A percentile compares a stretch with the other conserved stretches of the same genome.
Evolutionary conservation across 352 stramenopile genomes (phyloP).

Genomic region (Globisporangium orthogonon): DNA sequence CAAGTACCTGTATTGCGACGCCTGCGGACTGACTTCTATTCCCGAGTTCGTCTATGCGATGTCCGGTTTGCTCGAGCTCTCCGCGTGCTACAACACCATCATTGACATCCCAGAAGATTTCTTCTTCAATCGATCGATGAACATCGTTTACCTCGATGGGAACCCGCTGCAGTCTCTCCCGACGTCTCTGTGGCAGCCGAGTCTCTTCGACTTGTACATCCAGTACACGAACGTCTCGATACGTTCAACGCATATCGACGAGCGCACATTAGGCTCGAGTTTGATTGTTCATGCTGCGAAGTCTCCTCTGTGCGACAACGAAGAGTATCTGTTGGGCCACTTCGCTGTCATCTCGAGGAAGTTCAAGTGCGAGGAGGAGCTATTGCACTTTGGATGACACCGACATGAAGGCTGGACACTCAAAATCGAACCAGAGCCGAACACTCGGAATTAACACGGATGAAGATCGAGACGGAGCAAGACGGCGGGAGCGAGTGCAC

Average conservation of each 20-base stretch:
- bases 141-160: constrained; percentile 7
- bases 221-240: constrained; percentile 1
- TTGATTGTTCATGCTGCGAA: neutral
- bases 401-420: neutral
- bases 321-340: neutral
- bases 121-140: neutral
- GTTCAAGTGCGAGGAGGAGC: neutral
- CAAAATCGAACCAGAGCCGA: neutral
- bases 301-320: constrained; percentile 1
- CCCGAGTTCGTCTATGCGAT: constrained; percentile 2
- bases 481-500: too few species aligned
- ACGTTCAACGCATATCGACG: neutral
- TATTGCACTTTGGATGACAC: neutral
- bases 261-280: neutral
- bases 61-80: constrained; percentile 4
- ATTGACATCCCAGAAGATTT: neutral
- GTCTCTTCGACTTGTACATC: constrained; percentile 11
- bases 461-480: too few species aligned
- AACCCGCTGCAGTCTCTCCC: constrained; percentile 3
- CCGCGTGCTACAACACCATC: constrained; percentile 7
- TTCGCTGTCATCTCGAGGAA: neutral
- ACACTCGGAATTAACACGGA: neutral
- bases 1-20: constrained; percentile 12
- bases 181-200: constrained; percentile 3
- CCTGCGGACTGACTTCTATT: neutral